Evolutionary conservation across 1,139 yeast species (phyloP), one percentile per base, ranked within the genome.

Genomic region (Geotrichum klebahnii): DNA sequence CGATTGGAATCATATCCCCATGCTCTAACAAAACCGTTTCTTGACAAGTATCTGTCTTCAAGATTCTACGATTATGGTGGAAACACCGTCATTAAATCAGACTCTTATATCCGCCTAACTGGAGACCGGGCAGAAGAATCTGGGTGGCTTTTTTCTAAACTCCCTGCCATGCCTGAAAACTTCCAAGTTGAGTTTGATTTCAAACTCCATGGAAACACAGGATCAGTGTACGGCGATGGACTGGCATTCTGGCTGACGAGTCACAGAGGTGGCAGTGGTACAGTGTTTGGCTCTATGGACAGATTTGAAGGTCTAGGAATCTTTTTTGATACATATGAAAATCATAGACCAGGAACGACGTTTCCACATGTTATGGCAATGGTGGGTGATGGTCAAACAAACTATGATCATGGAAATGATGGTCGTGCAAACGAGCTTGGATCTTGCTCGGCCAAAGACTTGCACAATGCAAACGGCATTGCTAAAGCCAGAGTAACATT

Each of bases 241-340:
- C 71, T 87, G 74, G 95, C 87, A 0, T 61, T 87, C 50, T 87
- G 95, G 89, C 68, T 87, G 47, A 70, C 86, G 2, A 78, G 78
- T 43, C 65, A 71, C 43, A 77, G 74, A 33, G 71, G 79, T 23
- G 62, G 67, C 44, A 55, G 51, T 9, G 66, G 66, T 9, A 79
- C 83, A 46, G 88, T 87, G 9, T 85, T 88, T 67, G 96, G 96
- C 1, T 76, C 80, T 50, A 66, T 71, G 44, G 84, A 84, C 65
- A 64, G 67, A 42, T 84, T 84, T 66, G 77, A 73, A 26, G 96
- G 96, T 5, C 67, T 85, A 50, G 94, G 86, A 1, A 66, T 88
- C 17, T 77, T 85, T 64, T 66, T 88, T 51, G 96, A 88, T 66
- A 87, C 96, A 5, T 88, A 84, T 67, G 78, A 80, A 56, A 88